Base-by-base conservation (phyloP, 2,329 filamentous ascomycete species). In the Hypoxylon sp. region DNA sequence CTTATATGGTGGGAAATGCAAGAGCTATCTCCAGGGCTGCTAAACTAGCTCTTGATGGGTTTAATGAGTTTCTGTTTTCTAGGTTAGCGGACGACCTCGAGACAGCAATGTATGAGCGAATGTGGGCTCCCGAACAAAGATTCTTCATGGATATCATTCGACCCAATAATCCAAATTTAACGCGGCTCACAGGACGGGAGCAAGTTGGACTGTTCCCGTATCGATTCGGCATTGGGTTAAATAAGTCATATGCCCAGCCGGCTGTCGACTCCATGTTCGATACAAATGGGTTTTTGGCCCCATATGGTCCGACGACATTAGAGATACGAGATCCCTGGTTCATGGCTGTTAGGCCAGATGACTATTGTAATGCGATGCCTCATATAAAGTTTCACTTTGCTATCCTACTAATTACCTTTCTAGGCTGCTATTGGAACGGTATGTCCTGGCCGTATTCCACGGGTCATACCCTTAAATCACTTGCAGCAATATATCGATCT, bases 361-460 rank as follows among this genome's bases (percentile, higher is more conserved):
- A 52, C 46, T 76, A 76, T 62, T 77, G 75, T 77, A 70, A 52
- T 68, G 25, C 4, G 17, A 32, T 4, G 3, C 23, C n/a, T 17
- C 6, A 1, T 25, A 5, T 36, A 5, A 23, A 21, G 17, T 21
- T 23, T 5, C 51, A 11, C 2, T 13, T 13, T 6, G 1, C 6
- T 57, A 28, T 25, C 51, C 43, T 36, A 30, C 52, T 63, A 17
- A 72, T 56, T 21, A 23, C 1, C 25, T 19, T 45, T 68, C 38
- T 75, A 77, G 75, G 81, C 60, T 83, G 81, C 66, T 78, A 76
- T 57, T 84, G 82, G 82, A 77, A 83, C 59, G 82, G 82, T 1
- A 80, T 80, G 67, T 81, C 79, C n/a, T 84, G 82, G 82, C 82
- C 82, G 2, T 84, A 78, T 66, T 79, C 79, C 2, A 83, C 81